Evolutionary conservation across 2,329 filamentous ascomycete genomes (phyloP), one percentile per base, ranked within the genome.

Genomic region (Rhinocladiella mackenziei): DNA sequence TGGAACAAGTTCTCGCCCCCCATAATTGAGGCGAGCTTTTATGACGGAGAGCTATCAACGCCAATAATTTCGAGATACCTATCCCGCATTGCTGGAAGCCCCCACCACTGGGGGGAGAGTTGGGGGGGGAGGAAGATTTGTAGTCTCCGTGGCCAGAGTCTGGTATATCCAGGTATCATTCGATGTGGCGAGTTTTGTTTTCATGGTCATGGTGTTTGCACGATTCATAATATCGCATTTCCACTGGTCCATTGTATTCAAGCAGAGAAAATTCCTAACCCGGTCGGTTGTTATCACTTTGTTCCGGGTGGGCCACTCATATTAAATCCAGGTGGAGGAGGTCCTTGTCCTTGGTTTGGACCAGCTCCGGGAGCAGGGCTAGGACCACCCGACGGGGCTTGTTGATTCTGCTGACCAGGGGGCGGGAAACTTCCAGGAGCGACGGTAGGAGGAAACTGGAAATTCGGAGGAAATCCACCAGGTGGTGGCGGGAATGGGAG

Each of bases 391-490:
- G 50, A 55, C 25, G 43, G 47, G 28, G 48, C 53, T 39, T 58
- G 60, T 29, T 39, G 45, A 35, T 14, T 26, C 11, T 41, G 52
- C 43, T 55, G 56, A 22, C 54, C 57, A 5, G 60, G 60, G 3
- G 65, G 58, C 2, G 62, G 60, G n/a, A 63, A 61, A 32, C 58
- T 61, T 5, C 62, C 62, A 3, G 60, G 55, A 6, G 56, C 57
- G 13, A 59, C 60, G 6, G 59, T 59, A 19, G 61, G 58, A 23
- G 70, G 68, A 48, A 73, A 68, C 36, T 71, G 72, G 57, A 77
- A 76, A 46, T 74, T 73, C 5, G 76, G 73, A 29, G 74, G 73
- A 46, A 74, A 61, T n/a, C 66, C 68, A 17, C 67, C 68, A 4
- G 67, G 41, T 10, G 41, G 65, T 18, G 65, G 68, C 34, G 69